phyloP scores from a whole-genome alignment of 2,329 filamentous ascomycete genomes.

The Drechslerella dactyloides region DNA sequence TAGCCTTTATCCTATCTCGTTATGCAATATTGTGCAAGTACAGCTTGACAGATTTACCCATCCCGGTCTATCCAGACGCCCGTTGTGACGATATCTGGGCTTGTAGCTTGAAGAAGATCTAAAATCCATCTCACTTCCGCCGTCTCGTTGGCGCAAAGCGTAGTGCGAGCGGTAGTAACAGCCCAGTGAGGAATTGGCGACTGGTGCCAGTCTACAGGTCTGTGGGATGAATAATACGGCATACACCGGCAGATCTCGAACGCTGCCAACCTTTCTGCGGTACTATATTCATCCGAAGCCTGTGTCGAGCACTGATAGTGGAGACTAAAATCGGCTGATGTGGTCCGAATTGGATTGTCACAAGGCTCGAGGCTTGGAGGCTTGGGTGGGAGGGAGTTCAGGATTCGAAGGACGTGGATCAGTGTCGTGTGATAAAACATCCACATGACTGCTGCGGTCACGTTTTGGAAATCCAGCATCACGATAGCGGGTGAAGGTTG shows the following conservation, averaged over 20 bases:
- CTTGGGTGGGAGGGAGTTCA: slow-evolving; percentile 49
- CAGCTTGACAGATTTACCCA: too few relatives aligned
- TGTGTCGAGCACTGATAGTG: too few relatives aligned
- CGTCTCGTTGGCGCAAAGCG: slow-evolving; percentile 51
- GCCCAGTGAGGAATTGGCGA: slow-evolving; percentile 54
- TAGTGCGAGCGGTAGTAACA: slow-evolving; percentile 52
- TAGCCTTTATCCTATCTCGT: too few relatives aligned
- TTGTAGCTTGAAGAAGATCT: slow-evolving; percentile 5
- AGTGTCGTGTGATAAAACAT: slow-evolving; percentile 56
- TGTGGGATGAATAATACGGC: slow-evolving; percentile 51
- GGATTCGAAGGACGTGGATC: slow-evolving; percentile 54
- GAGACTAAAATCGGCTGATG: neutral
- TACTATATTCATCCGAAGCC: slow-evolving; percentile 37
- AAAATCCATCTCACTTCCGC: slow-evolving; percentile 50
- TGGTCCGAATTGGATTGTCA: neutral
- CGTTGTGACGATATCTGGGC: too few relatives aligned
- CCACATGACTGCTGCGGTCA: slow-evolving; percentile 49
- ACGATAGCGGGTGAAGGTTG: neutral
- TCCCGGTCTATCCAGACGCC: too few relatives aligned
- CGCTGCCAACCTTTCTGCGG: slow-evolving; percentile 48
- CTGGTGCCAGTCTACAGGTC: slow-evolving; percentile 16
- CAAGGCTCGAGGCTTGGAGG: neutral
- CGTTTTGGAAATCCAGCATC: slow-evolving; percentile 6
- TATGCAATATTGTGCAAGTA: too few relatives aligned
- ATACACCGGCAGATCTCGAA: slow-evolving; percentile 54